Conservation (phyloP, 2,329 filamentous ascomycete species). For the Claviceps sp. region DNA sequence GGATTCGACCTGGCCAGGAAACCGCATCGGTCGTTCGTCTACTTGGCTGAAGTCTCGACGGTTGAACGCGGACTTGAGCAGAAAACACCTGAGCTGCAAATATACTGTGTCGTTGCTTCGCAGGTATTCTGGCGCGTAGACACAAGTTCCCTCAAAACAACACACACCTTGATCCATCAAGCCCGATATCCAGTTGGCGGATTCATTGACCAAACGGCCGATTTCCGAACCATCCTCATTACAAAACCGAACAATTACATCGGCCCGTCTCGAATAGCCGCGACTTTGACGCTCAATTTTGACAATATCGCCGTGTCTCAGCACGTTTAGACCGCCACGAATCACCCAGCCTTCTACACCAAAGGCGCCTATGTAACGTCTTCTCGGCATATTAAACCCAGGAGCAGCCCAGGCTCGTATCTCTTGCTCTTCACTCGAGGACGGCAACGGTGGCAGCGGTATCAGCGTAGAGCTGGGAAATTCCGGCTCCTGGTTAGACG, state of each 20-base stretch:
- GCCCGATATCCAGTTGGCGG: conserved; percentile 81
- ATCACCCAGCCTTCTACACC: conserved; percentile 89
- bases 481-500: conserved; percentile 13
- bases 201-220: conserved; percentile 74
- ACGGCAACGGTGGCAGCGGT: background rate
- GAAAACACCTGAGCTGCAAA: conserved; percentile 66
- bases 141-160: conserved; percentile 73
- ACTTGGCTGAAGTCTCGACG: conserved; percentile 43
- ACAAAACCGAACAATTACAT: conserved; percentile 86
- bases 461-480: background rate
- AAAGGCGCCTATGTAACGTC: conserved; percentile 78
- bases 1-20: conserved; percentile 80
- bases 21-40: conserved; percentile 55
- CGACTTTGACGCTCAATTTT: conserved; percentile 70
- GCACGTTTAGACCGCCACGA: conserved; percentile 58
- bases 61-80: conserved; percentile 64
- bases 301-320: conserved; percentile 73
- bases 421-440: background rate
- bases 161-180: conserved; percentile 85
- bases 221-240: conserved; percentile 68
- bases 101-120: conserved; percentile 92
- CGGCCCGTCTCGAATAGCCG: conserved; percentile 52
- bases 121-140: conserved; percentile 75
- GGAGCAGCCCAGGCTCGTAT: background rate
- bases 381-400: conserved; percentile 20